phyloP scores from a whole-genome alignment of 345 rosid genomes.

The Rhizophora mangle region DNA sequence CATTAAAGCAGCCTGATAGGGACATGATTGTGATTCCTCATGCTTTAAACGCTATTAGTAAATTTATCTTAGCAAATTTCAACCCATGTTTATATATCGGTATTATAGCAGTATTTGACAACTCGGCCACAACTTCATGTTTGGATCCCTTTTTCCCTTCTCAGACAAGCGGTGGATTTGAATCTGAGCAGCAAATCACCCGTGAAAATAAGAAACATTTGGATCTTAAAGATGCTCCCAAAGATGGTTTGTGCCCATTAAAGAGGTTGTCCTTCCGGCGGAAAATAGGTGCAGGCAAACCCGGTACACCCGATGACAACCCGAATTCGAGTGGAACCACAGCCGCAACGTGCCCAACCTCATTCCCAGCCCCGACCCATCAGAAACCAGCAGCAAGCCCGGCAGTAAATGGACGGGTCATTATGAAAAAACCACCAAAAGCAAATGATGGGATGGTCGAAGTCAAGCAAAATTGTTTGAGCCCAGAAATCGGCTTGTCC shows the following conservation, averaged over 20 bases:
- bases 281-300: constrained; percentile 29
- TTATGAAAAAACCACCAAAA: background rate
- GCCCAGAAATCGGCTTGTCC: constrained; percentile 53
- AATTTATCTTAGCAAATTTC: too few species aligned
- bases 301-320: constrained; percentile 31
- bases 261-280: constrained; percentile 21
- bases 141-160: background rate
- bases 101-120: too few species aligned
- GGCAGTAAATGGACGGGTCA: background rate
- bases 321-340: constrained; percentile 11
- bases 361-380: background rate
- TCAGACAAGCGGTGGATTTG: constrained; percentile 31
- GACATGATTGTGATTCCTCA: too few species aligned
- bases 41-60: too few species aligned
- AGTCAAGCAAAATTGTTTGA: constrained; percentile 10
- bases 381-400: constrained; percentile 1
- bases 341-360: constrained; percentile 10
- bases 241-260: constrained; percentile 17
- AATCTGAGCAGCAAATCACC: constrained; percentile 19
- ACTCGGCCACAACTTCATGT: too few species aligned
- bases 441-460: background rate
- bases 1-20: too few species aligned
- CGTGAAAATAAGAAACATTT: constrained; percentile 25
- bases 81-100: too few species aligned
- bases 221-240: constrained; percentile 15